phyloP scores from a whole-genome alignment of 2,329 filamentous ascomycete species.

The Cordyceps militaris region DNA sequence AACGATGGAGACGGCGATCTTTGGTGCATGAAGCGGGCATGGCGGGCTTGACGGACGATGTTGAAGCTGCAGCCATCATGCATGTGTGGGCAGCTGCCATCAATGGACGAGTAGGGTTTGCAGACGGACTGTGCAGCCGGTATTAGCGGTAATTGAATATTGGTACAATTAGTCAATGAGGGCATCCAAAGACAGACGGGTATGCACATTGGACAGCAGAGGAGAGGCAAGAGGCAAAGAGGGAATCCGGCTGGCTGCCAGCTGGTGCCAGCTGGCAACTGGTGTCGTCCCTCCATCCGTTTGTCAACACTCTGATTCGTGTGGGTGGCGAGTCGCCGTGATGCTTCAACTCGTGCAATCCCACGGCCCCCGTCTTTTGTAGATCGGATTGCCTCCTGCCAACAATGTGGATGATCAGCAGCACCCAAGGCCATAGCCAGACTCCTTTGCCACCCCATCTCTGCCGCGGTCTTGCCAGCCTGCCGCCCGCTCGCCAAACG shows the following conservation, averaged over 20 bases:
- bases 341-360: neutral
- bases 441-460: neutral
- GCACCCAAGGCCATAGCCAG: neutral
- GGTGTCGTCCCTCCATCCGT: neutral
- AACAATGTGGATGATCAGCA: constrained; percentile 9
- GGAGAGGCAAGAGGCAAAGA: neutral
- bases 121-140: neutral
- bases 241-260: neutral
- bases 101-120: neutral
- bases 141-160: neutral
- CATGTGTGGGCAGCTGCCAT: neutral
- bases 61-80: constrained; percentile 9
- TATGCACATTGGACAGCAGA: neutral
- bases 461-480: neutral
- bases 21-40: constrained; percentile 6
- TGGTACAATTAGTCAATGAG: too few relatives aligned
- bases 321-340: neutral
- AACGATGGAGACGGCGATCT: neutral
- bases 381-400: constrained; percentile 6
- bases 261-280: neutral
- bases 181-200: too few relatives aligned
- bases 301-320: neutral
- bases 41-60: constrained; percentile 1
- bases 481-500: neutral
- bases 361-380: neutral